A percentile compares a stretch with the other conserved stretches of the same genome.
phyloP scores from a whole-genome alignment of 202 grass and related monocot genomes.

The Eragrostis tef region DNA sequence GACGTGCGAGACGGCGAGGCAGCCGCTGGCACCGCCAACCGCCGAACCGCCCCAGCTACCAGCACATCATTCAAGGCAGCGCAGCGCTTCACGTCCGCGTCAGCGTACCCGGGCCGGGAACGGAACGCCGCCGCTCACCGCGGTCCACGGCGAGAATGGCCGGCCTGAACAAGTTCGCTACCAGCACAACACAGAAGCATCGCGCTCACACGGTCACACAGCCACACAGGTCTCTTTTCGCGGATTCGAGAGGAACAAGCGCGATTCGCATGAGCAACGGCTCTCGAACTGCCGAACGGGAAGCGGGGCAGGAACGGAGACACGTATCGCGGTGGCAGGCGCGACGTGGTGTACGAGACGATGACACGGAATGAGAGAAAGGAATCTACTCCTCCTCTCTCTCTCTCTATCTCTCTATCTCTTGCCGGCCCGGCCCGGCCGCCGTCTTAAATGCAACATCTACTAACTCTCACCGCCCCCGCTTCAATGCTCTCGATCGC shows the following conservation, averaged over 20 bases:
- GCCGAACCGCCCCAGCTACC: too few species aligned
- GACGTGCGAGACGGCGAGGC: not conserved
- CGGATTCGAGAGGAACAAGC: not conserved
- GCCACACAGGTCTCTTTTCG: not conserved
- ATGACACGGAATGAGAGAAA: not conserved
- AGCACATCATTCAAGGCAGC: too few species aligned
- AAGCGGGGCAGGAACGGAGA: not conserved
- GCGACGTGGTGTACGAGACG: too few species aligned
- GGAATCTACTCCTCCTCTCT: not conserved
- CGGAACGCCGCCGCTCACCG: not conserved
- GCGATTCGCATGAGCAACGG: conserved; percentile 23
- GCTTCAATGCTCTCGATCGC: conserved; percentile 40
- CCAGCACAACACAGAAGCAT: too few species aligned
- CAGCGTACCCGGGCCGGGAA: not conserved
- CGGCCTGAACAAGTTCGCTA: too few species aligned
- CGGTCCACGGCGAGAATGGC: too few species aligned
- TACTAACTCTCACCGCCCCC: conserved; percentile 45
- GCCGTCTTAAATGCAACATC: conserved; percentile 37
- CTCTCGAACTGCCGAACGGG: not conserved
- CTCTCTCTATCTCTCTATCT: not conserved
- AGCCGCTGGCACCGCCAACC: too few species aligned
- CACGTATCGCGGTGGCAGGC: not conserved
- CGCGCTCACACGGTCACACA: too few species aligned
- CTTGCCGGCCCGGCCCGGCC: not conserved
- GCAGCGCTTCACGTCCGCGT: too few species aligned